A percentile compares a stretch with the other conserved stretches of the same genome.
Evolutionary conservation across 2,329 filamentous ascomycete species (phyloP).

Genomic region (Neofusicoccum kwambonambiense): DNA sequence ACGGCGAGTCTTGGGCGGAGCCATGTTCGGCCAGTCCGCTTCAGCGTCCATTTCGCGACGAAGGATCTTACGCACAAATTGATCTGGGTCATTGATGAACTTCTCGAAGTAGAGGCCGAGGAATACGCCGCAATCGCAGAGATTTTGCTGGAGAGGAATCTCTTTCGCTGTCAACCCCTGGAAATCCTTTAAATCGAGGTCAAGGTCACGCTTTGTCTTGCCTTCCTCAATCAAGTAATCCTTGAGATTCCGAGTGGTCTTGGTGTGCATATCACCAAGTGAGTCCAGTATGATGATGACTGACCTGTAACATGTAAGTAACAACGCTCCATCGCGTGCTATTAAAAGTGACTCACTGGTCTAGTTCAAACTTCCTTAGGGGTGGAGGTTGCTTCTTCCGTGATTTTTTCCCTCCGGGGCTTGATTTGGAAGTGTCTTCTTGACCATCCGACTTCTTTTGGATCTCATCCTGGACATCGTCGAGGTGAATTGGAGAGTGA

Average conservation of each 20-base stretch:
- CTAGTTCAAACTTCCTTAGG: background rate
- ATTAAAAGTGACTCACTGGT: background rate
- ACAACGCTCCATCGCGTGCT: too few species aligned
- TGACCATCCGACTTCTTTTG: background rate
- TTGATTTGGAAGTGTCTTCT: background rate
- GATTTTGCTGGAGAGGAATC: slow-evolving; percentile 80
- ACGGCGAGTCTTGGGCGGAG: slow-evolving; percentile 59
- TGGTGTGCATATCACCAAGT: slow-evolving; percentile 60
- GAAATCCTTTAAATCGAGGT: slow-evolving; percentile 46
- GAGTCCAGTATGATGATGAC: slow-evolving; percentile 88
- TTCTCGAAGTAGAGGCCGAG: slow-evolving; percentile 80
- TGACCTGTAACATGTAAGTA: slow-evolving; percentile 39
- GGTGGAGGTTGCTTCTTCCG: background rate
- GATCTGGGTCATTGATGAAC: slow-evolving; percentile 73
- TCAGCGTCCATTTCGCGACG: slow-evolving; percentile 60
- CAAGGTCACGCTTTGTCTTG: slow-evolving; percentile 56
- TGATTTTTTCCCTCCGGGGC: background rate
- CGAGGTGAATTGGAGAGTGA: background rate
- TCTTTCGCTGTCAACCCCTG: slow-evolving; percentile 63
- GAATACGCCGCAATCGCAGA: slow-evolving; percentile 85
- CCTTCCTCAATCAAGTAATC: slow-evolving; percentile 77
- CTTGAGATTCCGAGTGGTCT: slow-evolving; percentile 67
- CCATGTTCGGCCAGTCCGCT: slow-evolving; percentile 55
- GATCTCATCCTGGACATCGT: background rate
- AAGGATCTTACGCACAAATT: slow-evolving; percentile 67